Evolutionary conservation across 305 asterid genomes (phyloP).

Genomic region (Euphrasia arctica): DNA sequence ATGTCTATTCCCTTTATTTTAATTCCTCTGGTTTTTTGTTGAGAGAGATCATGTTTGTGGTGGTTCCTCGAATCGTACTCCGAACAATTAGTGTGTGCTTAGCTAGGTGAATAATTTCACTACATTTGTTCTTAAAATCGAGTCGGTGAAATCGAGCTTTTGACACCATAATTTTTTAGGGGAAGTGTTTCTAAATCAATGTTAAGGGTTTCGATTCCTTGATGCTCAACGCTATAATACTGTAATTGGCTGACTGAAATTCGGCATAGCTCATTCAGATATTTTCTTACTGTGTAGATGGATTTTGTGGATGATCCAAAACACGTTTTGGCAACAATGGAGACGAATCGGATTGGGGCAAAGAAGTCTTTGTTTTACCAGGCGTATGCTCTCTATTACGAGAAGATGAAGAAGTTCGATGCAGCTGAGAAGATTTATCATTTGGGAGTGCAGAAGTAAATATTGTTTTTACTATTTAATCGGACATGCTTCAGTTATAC

Average conservation of each 20-base stretch:
- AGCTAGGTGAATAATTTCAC: background rate
- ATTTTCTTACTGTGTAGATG: slow-evolving; percentile 45
- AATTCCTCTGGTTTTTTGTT: background rate
- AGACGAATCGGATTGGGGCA: slow-evolving; percentile 60
- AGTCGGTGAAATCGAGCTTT: background rate
- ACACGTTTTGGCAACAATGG: slow-evolving; percentile 64
- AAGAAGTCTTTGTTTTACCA: slow-evolving; percentile 76
- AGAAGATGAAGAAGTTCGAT: slow-evolving; percentile 78
- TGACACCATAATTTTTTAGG: background rate
- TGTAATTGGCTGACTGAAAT: slow-evolving; percentile 14
- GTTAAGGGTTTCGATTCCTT: slow-evolving; percentile 7
- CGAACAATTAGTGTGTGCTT: background rate
- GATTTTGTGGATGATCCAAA: slow-evolving; percentile 87
- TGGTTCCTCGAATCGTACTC: slow-evolving; percentile 3
- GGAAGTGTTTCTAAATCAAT: background rate
- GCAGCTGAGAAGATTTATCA: slow-evolving; percentile 80
- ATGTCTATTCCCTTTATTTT: background rate
- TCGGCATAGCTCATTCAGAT: slow-evolving; percentile 15
- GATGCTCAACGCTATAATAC: background rate
- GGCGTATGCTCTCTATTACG: slow-evolving; percentile 87
- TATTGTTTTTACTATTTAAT: background rate
- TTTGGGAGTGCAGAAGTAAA: slow-evolving; percentile 79
- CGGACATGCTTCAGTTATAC: background rate
- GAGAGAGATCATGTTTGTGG: background rate
- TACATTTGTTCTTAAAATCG: background rate